These are phyloP conservation scores for Fomitopsis pulvina DNA, from an alignment of 768 basidiomycete genomes.

Conservation along the genomic window DNA sequence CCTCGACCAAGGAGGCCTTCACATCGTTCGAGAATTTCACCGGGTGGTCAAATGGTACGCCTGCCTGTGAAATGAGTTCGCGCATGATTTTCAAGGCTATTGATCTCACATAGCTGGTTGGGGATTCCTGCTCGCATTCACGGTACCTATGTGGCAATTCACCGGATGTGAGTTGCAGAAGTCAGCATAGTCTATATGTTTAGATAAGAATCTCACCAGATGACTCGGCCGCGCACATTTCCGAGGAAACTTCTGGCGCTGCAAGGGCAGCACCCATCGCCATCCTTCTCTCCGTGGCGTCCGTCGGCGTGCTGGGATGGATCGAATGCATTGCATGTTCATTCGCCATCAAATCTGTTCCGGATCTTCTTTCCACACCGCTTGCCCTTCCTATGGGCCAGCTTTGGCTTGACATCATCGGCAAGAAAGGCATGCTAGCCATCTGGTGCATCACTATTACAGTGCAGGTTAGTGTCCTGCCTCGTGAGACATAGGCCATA, in stretches of 20 bases:
- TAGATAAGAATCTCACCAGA: constrained; percentile 30
- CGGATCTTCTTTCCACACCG: constrained; percentile 37
- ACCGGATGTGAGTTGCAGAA: constrained; percentile 52
- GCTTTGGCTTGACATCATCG: constrained; percentile 55
- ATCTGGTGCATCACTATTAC: constrained; percentile 69
- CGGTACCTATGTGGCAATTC: constrained; percentile 73
- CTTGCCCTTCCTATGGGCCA: constrained; percentile 68
- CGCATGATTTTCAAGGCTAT: not conserved
- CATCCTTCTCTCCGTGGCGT: constrained; percentile 55
- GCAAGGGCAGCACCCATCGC: constrained; percentile 60
- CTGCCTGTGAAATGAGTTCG: not conserved
- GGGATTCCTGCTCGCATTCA: constrained; percentile 68
- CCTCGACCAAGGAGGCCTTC: constrained; percentile 63
- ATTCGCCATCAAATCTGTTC: constrained; percentile 51
- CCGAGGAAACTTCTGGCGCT: constrained; percentile 66
- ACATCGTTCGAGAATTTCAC: constrained; percentile 64
- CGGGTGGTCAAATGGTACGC: constrained; percentile 56
- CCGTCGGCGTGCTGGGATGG: constrained; percentile 57
- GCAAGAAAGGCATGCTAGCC: constrained; percentile 63
- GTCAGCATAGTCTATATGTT: not conserved
- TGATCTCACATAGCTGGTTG: constrained; percentile 44
- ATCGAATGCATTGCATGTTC: constrained; percentile 54
- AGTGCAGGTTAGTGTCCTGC: constrained; percentile 35
- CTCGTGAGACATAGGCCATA: not conserved
- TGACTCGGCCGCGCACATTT: constrained; percentile 70